Evolutionary conservation across 805 yeast genomes (phyloP), one percentile per base, ranked within the genome.

Genomic region (Ascoidea asiatica): DNA sequence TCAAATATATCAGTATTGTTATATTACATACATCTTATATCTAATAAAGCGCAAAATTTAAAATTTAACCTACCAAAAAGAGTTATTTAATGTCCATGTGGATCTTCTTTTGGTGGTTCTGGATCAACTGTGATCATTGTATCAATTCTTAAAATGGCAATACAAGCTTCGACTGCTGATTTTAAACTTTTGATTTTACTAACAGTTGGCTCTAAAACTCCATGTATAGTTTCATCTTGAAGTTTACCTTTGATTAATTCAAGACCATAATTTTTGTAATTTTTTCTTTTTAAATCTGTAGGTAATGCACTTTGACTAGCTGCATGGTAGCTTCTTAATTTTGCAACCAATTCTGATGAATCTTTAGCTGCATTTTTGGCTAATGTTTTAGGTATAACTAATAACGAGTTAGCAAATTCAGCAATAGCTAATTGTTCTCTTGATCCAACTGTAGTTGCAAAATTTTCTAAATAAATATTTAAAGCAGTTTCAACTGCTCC

Each of bases 401-500:
- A 72, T 53, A 92, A 69, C 1, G 97, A 89, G 51, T 74, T 73
- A 36, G 98, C 97, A 70, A 92, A 92, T 66, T 90, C 98, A 1
- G 97, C 95, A 66, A 92, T 92, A 17, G 98, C 97, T 56, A 92
- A 73, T 63, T 92, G 98, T 64, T 92, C 98, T 58, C 98, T 78
- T 18, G 96, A 86, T 3, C 97, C 97, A 43, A 92, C 90, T 1
- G 97, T 88, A 6, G 97, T 92, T 42, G 98, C 98, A 64, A 92
- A 92, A 61, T 86, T 90, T 64, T 92, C 98, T 60, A 92, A 70
- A 62, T 86, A 92, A 44, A 92, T 88, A 67, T 88, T 89, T 58
- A 92, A 73, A 2, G 97, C 97, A 43, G 95, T 74, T 66, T 92
- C 99, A 35, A 92, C 98, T n/a, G 95, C 94, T 49, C 99, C 99